These are phyloP conservation scores for Diaporthe ampelina DNA, from an alignment of 2,329 filamentous ascomycete genomes.

Conservation along the genomic window DNA sequence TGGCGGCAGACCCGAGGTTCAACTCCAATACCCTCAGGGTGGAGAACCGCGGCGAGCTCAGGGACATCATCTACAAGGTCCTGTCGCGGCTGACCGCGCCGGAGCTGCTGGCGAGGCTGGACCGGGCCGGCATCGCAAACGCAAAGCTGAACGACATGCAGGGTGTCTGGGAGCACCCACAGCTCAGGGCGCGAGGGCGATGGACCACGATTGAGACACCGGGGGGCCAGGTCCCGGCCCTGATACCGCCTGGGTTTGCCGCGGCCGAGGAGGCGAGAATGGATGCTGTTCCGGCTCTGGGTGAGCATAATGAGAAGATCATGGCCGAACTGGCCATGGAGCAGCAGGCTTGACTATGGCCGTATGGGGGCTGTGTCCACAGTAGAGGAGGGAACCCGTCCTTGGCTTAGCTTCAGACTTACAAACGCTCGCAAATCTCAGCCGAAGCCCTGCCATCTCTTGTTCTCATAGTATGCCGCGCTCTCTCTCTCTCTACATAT, in stretches of 20 bases:
- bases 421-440: no score
- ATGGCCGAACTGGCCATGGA: constrained; percentile 58
- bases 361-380: no score
- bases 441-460: no score
- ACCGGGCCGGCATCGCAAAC: constrained; percentile 66
- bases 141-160: constrained; percentile 69
- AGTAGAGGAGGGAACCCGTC: no score
- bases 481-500: no score
- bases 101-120: constrained; percentile 58
- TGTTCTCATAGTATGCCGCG: no score
- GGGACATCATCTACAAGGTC: constrained; percentile 57
- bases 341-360: neutral
- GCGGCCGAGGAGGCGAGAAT: constrained; percentile 50
- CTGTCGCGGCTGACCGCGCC: constrained; percentile 57
- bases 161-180: constrained; percentile 67
- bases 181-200: constrained; percentile 62
- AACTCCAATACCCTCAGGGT: constrained; percentile 59
- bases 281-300: constrained; percentile 62
- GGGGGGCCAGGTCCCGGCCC: constrained; percentile 59
- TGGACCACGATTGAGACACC: constrained; percentile 66
- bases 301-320: constrained; percentile 64
- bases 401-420: no score
- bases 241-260: constrained; percentile 63
- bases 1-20: constrained; percentile 63
- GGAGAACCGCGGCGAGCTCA: constrained; percentile 61